Evolutionary conservation across 306 rosid species (phyloP), one percentile per base, ranked within the genome.

Genomic region (Cucumis hystrix): DNA sequence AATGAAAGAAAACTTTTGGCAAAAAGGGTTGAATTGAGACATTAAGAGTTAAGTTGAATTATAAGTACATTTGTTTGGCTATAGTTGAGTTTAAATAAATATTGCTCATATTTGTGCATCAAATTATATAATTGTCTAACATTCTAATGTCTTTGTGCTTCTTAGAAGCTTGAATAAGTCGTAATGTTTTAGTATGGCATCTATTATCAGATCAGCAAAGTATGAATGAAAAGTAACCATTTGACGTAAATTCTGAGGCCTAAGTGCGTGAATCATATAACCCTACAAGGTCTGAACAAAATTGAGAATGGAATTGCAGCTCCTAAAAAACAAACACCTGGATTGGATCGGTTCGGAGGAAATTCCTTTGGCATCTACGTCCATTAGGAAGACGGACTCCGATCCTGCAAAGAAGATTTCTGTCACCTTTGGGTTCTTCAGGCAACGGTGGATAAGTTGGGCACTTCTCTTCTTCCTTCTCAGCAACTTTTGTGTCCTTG

Each of bases 351-450:
- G 87, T 43, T 21, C 88, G 93, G 12, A 91, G 81, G 81, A 96
- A 92, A 82, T 82, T 92, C 15, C 98, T 89, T 87, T 88, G 98
- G 64, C 82, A 91, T 68, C 99, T 87, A 21, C 90, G 91, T 51
- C 99, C 99, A 43, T 89, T 91, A 17, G 97, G 98, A 83, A 96
- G 97, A 79, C 99, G 92, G 8, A 96, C 82, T 51, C 98, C 98
- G 37, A 96, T 96, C 83, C 89, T 82, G 82, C 98, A 96, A 1
- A 91, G 82, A 70, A 92, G 96, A 71, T 57, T 86, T 86, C 78
- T 86, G 73, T 92, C 97, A 84, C 86, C 97, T 81, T 84, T 91
- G 65, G 98, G 97, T 80, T 96, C 99, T 82, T 92, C 93, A 35
- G 98, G 91, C 83, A 92, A 80, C 37, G 89, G 84, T 51, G 90